A percentile compares a stretch with the other conserved stretches of the same genome.
Conservation (phyloP, 331 rosid genomes). For the Saraca asoca region DNA sequence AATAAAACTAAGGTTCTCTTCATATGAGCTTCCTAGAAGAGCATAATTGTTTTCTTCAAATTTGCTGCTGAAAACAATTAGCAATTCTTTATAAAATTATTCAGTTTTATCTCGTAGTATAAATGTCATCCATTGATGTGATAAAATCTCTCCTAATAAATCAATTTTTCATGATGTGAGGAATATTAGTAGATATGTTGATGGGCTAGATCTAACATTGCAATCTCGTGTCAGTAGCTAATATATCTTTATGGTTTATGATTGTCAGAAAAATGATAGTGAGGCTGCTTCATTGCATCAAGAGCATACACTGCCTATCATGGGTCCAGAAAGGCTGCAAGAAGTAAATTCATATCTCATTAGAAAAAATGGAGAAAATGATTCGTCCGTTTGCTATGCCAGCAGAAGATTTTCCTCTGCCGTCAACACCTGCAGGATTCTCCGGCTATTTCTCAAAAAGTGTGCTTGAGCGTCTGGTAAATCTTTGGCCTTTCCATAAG, state of each 20-base stretch:
- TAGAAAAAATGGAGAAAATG: slow-evolving; percentile 90
- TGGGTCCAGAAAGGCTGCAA: slow-evolving; percentile 97
- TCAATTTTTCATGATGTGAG: slow-evolving; percentile 3
- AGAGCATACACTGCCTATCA: slow-evolving; percentile 89
- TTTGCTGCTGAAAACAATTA: not conserved
- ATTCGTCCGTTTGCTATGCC: slow-evolving; percentile 97
- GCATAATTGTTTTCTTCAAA: not conserved
- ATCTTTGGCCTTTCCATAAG: slow-evolving; percentile 96
- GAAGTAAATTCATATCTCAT: slow-evolving; percentile 70
- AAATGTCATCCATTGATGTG: not conserved
- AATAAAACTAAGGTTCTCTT: not conserved
- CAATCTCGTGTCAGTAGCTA: slow-evolving; percentile 9
- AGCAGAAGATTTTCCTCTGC: slow-evolving; percentile 94
- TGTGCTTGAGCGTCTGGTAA: slow-evolving; percentile 89
- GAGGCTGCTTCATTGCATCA: slow-evolving; percentile 77
- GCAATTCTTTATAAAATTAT: not conserved
- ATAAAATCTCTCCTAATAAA: no score
- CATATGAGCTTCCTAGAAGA: not conserved
- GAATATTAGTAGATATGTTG: slow-evolving; percentile 11
- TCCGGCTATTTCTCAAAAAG: slow-evolving; percentile 89
- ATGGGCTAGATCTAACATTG: not conserved
- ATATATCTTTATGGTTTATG: slow-evolving; percentile 31
- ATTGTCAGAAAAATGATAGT: slow-evolving; percentile 63
- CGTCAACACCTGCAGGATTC: slow-evolving; percentile 81
- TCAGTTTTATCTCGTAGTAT: slow-evolving; percentile 8